Base-by-base conservation (phyloP, 345 rosid genomes). In the Gossypium longicalyx region DNA sequence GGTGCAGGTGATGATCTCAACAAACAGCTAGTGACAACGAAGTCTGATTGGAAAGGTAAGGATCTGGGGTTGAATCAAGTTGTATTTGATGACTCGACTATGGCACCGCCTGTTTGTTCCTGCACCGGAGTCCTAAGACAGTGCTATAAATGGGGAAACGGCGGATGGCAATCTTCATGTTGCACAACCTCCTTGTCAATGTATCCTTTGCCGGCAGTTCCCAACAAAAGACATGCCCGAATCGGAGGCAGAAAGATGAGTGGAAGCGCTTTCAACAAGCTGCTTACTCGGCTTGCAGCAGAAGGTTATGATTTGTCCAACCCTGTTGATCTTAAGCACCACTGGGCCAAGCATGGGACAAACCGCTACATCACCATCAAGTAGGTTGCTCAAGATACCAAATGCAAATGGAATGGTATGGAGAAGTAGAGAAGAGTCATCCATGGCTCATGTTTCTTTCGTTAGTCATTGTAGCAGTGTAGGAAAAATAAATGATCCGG, bases 101-200 rank as follows among this genome's bases (percentile, higher is more conserved):
- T 95, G 98, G 88, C 94, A 38, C 87, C 99, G 0, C 99, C 98
- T 0, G 91, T 87, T 1, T 93, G 99, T 86, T 93, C 99, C 11
- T 95, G 99, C 85, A 95, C 99, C 1, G 97, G 98, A 54, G 51
- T 80, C 17, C 81, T 87, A 9, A 89, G 98, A 80, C 99, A 95
- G 74, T 95, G 98, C 89, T 95, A 95, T 81, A 95, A 95, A 82
- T 95, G 99, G 99, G 99, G 99, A 4, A 95, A 84, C 51, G 98
- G 99, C 34, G 99, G 99, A 10, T 95, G 99, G 99, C 98, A 95
- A 70, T 95, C 99, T 58, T 87, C 99, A 1, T 95, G 99, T 70
- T 95, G 99, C 94, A 95, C 99, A 4, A 95, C 96, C 63, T 83
- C 90, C 23, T 65, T 95, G 61, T 95, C 99, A 10, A 81, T 91